Evolutionary conservation across 2,329 filamentous ascomycete genomes (phyloP), one percentile per base, ranked within the genome.

Genomic region (Cladosporium sp.): DNA sequence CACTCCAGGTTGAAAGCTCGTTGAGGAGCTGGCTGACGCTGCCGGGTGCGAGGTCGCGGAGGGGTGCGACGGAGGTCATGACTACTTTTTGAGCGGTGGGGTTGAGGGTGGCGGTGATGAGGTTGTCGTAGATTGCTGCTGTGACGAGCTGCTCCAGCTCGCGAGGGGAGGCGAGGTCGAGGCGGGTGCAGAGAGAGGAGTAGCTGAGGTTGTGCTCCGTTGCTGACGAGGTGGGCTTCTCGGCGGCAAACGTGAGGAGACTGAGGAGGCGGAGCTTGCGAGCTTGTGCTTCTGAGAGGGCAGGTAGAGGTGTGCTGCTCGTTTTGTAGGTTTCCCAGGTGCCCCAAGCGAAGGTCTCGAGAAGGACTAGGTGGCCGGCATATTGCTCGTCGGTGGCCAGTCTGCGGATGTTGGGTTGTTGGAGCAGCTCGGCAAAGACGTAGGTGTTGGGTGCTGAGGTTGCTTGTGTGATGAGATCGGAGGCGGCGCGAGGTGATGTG

Each of bases 391-490:
- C 78, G 37, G 75, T 75, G 24, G 78, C 74, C 44, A 97, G 85
- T 12, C 83, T 81, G 73, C 94, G 89, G 64, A 97, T 86, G 66
- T 90, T 85, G 0, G 89, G 85, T 1, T 86, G 85, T 66, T 89
- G 82, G 36, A 99, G 85, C n/a, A 99, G 86, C 76, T 97, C 93
- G 64, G 89, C 85, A 77, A 99, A 99, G 75, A 97, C 83, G 74
- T 88, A 99, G 63, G 92, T 96, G 74, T 91, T 90, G 25, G 89
- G 85, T 57, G 87, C 87, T n/a, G 91, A 91, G 51, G 91, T 97
- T 61, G 92, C 94, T 75, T 91, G 90, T 44, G 82, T 85, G 71
- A 97, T 83, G 55, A 97, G 84, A 71, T 96, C 91, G 68, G 89
- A 87, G 40, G 92, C 88, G 58, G 91, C 90, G 65, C 89, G 87